Percentiles rank a stretch among this genome's conserved stretches.
phyloP scores from a whole-genome alignment of 441 rosid species.

The Euphorbia corollata region DNA sequence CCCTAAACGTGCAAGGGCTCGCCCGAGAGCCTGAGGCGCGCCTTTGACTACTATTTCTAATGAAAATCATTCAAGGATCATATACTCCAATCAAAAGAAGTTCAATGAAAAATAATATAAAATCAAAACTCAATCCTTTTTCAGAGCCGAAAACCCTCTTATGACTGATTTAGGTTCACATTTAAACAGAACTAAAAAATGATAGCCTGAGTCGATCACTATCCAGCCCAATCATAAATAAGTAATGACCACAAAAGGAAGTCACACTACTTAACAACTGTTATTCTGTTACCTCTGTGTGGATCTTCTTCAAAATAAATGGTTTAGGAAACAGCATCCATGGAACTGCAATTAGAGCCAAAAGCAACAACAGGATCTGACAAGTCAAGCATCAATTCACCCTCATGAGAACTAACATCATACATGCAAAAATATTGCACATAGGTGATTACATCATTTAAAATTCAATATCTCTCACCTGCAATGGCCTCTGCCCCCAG shows the following conservation, averaged over 20 bases:
- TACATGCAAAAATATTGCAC: slow-evolving; percentile 4
- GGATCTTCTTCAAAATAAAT: slow-evolving; percentile 79
- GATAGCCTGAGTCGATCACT: background rate
- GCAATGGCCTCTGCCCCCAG: slow-evolving; percentile 89
- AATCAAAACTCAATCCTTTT: background rate
- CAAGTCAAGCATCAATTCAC: slow-evolving; percentile 24
- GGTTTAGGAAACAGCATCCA: slow-evolving; percentile 99
- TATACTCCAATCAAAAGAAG: background rate
- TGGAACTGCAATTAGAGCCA: slow-evolving; percentile 81
- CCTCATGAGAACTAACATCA: slow-evolving; percentile 17
- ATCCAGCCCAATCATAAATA: slow-evolving; percentile 2
- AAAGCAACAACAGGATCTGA: slow-evolving; percentile 78
- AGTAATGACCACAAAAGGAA: background rate
- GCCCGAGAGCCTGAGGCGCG: too few relatives aligned
- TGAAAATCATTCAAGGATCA: background rate
- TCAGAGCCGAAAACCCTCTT: too few relatives aligned
- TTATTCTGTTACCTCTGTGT: slow-evolving; percentile 50
- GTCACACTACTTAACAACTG: slow-evolving; percentile 4
- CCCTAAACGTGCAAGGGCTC: too few relatives aligned
- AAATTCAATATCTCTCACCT: slow-evolving; percentile 39
- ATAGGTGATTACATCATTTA: slow-evolving; percentile 13
- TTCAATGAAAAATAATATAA: background rate
- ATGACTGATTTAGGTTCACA: too few relatives aligned
- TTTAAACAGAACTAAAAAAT: background rate
- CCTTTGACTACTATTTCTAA: too few relatives aligned